These are phyloP conservation scores for Silene conica DNA, from an alignment of 148 eudicot genomes.

Conservation along the genomic window DNA sequence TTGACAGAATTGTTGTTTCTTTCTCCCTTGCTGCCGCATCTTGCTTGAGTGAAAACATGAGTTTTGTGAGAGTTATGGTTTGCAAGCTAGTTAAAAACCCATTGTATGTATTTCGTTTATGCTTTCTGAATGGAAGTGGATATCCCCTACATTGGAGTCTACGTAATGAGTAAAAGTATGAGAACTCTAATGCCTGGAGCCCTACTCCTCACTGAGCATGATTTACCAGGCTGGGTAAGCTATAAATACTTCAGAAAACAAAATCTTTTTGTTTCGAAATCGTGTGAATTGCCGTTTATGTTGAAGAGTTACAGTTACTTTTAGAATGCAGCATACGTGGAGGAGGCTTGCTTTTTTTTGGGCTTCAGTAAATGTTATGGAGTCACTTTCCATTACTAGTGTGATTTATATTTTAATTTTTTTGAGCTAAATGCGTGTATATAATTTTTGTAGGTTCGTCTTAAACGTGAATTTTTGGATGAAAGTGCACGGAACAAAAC, in stretches of 20 bases:
- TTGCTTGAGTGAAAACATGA: not conserved
- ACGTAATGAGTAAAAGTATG: no score
- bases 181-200: not conserved
- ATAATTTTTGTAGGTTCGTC: conserved; percentile 56
- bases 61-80: not conserved
- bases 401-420: not conserved
- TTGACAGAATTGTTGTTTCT: not conserved
- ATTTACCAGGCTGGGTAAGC: not conserved
- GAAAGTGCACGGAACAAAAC: conserved; percentile 39
- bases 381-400: conserved; percentile 4
- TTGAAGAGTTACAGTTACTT: no score
- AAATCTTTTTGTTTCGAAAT: not conserved
- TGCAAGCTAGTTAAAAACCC: not conserved
- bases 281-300: no score
- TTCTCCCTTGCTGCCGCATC: not conserved
- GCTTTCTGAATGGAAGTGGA: not conserved
- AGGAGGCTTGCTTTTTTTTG: not conserved
- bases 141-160: not conserved
- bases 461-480: conserved; percentile 91
- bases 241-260: not conserved
- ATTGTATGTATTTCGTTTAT: not conserved
- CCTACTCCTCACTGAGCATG: not conserved
- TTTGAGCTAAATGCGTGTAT: not conserved
- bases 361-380: not conserved
- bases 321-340: not conserved